A percentile compares a stretch with the other conserved stretches of the same genome.
Evolutionary conservation across 2,329 filamentous ascomycete genomes (phyloP).

Genomic region (Coniochaeta hoffmannii): DNA sequence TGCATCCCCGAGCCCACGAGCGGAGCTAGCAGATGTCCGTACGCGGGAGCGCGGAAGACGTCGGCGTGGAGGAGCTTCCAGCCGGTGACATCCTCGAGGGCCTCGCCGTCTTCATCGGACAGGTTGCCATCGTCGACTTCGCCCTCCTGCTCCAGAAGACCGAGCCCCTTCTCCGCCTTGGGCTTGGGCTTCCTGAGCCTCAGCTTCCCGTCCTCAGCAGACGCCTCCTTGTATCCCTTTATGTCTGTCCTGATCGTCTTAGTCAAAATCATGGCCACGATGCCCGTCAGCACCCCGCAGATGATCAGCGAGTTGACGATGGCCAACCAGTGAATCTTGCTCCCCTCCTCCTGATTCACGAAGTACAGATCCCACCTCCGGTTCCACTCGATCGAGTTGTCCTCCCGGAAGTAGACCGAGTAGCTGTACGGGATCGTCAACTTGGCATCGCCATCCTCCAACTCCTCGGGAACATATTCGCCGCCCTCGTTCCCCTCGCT

Average conservation of each 20-base stretch:
- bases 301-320: conserved; percentile 85
- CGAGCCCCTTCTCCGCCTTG: conserved; percentile 43
- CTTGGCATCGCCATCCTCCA: conserved; percentile 40
- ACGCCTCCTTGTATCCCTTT: conserved; percentile 61
- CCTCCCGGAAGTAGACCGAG: conserved; percentile 83
- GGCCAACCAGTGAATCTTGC: conserved; percentile 78
- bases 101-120: conserved; percentile 58
- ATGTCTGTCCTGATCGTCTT: conserved; percentile 74
- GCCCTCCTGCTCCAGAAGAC: conserved; percentile 53
- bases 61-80: conserved; percentile 90
- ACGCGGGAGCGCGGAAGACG: conserved; percentile 68
- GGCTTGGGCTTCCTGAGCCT: conserved; percentile 40
- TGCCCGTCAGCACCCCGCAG: conserved; percentile 67
- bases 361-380: conserved; percentile 88
- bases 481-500: conserved; percentile 39
- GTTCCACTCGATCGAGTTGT: conserved; percentile 71
- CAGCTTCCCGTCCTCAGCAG: conserved; percentile 59
- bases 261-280: conserved; percentile 73
- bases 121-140: conserved; percentile 45
- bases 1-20: conserved; percentile 82
- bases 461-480: conserved; percentile 50
- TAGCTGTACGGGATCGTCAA: conserved; percentile 73
- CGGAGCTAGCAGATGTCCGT: conserved; percentile 68
- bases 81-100: conserved; percentile 71
- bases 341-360: conserved; percentile 76